Percentiles rank a stretch among this genome's conserved stretches.
Conservation (phyloP, 495 filamentous ascomycete species). For the Daldinia decipiens region DNA sequence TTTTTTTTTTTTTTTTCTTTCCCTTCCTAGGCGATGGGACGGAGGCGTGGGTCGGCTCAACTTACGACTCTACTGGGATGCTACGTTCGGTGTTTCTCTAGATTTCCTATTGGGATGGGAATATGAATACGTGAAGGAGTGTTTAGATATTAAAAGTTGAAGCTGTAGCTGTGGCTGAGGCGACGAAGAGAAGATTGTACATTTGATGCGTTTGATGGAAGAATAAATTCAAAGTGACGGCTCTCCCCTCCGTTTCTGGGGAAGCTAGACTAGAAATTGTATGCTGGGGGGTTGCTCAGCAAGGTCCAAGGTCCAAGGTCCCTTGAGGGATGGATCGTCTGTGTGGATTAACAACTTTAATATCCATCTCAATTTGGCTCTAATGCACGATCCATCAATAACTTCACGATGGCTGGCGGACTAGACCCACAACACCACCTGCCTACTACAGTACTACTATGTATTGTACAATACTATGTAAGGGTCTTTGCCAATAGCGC, state of each 20-base stretch:
- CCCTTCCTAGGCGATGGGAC: neutral
- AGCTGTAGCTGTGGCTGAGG: slow-evolving; percentile 25
- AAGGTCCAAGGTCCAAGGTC: slow-evolving; percentile 23
- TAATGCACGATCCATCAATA: slow-evolving; percentile 47
- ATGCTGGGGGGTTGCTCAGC: slow-evolving; percentile 16
- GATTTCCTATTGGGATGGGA: neutral
- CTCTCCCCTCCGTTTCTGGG: slow-evolving; percentile 31
- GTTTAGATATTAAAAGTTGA: slow-evolving; percentile 12
- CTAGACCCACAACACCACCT: slow-evolving; percentile 44
- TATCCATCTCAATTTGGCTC: slow-evolving; percentile 45
- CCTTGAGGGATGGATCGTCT: slow-evolving; percentile 44
- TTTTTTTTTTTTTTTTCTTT: too few relatives aligned
- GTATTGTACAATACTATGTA: slow-evolving; percentile 41
- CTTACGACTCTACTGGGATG: slow-evolving; percentile 25
- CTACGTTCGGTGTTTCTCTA: neutral
- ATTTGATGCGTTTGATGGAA: slow-evolving; percentile 21
- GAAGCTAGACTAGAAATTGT: slow-evolving; percentile 41
- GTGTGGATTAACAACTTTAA: slow-evolving; percentile 38
- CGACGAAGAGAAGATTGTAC: slow-evolving; percentile 28
- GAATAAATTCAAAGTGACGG: slow-evolving; percentile 26
- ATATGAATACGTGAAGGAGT: slow-evolving; percentile 25
- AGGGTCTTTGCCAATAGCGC: slow-evolving; percentile 45
- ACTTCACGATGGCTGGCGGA: slow-evolving; percentile 43
- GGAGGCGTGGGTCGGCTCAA: neutral
- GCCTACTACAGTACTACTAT: slow-evolving; percentile 38